Percentiles rank a stretch among this genome's conserved stretches.
phyloP scores from a whole-genome alignment of 2,329 filamentous ascomycete species.

The Clathrospora elynae region DNA sequence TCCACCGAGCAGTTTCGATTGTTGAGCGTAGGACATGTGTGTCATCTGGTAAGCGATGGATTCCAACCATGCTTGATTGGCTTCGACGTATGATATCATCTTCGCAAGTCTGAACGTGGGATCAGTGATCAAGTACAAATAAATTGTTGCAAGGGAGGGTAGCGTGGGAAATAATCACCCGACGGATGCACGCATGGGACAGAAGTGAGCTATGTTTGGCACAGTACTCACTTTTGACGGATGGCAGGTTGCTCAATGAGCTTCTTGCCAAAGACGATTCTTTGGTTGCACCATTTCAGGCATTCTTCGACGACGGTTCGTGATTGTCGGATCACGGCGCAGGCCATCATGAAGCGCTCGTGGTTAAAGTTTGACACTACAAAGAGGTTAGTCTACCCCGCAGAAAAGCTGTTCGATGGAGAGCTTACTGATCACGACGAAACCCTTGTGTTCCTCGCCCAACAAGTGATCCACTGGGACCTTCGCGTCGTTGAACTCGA shows the following conservation, averaged over 20 bases:
- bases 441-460: slow-evolving; percentile 83
- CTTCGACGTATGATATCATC: slow-evolving; percentile 82
- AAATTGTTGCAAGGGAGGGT: not conserved
- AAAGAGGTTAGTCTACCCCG: not conserved
- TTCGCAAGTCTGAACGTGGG: slow-evolving; percentile 67
- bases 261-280: slow-evolving; percentile 80
- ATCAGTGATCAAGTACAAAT: slow-evolving; percentile 6
- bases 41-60: slow-evolving; percentile 87
- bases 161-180: slow-evolving; percentile 3
- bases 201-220: not conserved
- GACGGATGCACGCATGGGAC: not conserved
- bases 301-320: slow-evolving; percentile 79
- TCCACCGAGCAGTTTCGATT: slow-evolving; percentile 75
- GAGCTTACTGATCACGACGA: slow-evolving; percentile 68
- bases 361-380: slow-evolving; percentile 83
- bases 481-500: slow-evolving; percentile 86
- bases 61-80: slow-evolving; percentile 86
- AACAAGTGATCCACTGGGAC: slow-evolving; percentile 79
- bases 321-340: slow-evolving; percentile 66
- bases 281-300: slow-evolving; percentile 87
- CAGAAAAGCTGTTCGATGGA: too few relatives aligned
- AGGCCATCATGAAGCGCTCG: slow-evolving; percentile 77
- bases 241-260: slow-evolving; percentile 84
- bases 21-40: slow-evolving; percentile 78
- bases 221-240: slow-evolving; percentile 66